These are phyloP conservation scores for Aspergillus bombycis DNA, from an alignment of 2,329 filamentous ascomycete species.

Conservation along the genomic window DNA sequence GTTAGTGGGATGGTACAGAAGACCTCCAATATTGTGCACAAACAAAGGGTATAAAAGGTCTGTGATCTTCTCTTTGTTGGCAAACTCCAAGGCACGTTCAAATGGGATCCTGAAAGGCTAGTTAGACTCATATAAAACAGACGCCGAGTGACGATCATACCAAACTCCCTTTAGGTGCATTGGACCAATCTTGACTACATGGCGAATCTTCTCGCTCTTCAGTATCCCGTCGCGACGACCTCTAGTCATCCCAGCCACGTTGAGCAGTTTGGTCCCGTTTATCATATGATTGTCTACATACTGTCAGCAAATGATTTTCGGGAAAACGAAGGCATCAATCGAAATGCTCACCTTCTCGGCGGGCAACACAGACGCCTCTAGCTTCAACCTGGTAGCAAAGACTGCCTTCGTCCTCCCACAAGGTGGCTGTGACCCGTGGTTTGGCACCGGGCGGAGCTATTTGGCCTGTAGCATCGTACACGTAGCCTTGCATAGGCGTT, in stretches of 20 bases:
- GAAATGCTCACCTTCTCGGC: conserved; percentile 75
- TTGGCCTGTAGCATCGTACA: conserved; percentile 88
- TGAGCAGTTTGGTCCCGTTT: conserved; percentile 94
- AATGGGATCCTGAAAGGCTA: conserved; percentile 79
- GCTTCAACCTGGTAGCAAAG: conserved; percentile 98
- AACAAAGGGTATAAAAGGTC: conserved; percentile 94
- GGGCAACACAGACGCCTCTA: conserved; percentile 90
- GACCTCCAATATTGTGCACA: conserved; percentile 92
- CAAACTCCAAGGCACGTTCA: conserved; percentile 95
- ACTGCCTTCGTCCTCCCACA: conserved; percentile 98
- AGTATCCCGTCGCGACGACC: conserved; percentile 93
- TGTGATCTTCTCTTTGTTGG: conserved; percentile 99
- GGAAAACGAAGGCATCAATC: background rate
- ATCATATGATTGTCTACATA: conserved; percentile 95
- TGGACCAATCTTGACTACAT: conserved; percentile 97
- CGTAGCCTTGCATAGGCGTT: conserved; percentile 49
- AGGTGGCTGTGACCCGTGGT: conserved; percentile 89
- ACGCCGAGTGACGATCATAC: conserved; percentile 57
- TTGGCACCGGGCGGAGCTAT: conserved; percentile 92
- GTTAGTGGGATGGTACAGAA: conserved; percentile 88
- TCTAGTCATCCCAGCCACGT: conserved; percentile 97
- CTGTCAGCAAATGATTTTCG: background rate
- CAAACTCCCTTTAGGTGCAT: conserved; percentile 99
- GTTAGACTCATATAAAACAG: conserved; percentile 19
- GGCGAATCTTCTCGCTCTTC: conserved; percentile 95